Percentiles rank a stretch among this genome's conserved stretches.
phyloP scores from a whole-genome alignment of 768 basidiomycete genomes.

The Phanerochaete carnosa region DNA sequence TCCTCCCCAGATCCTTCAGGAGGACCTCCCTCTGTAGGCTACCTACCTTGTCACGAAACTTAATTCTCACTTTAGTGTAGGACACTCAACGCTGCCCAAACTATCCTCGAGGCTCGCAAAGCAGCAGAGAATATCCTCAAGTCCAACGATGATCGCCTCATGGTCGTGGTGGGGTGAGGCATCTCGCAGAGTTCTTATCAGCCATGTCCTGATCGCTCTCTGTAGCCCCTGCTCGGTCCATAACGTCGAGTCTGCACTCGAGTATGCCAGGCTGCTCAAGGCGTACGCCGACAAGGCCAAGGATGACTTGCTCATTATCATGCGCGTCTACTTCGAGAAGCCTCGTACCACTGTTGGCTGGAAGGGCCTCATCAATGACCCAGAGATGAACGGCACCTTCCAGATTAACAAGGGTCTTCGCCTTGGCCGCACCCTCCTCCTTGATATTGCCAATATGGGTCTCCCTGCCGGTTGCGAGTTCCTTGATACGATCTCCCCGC shows the following conservation, averaged over 20 bases:
- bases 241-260: conserved; percentile 78
- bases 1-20: conserved; percentile 91
- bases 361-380: conserved; percentile 99
- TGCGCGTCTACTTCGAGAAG: conserved; percentile 99
- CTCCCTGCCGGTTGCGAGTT: conserved; percentile 97
- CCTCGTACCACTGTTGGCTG: conserved; percentile 95
- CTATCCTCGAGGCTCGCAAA: conserved; percentile 82
- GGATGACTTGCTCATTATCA: conserved; percentile 89
- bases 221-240: conserved; percentile 94
- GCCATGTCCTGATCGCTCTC: neutral
- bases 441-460: conserved; percentile 88
- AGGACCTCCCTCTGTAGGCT: conserved; percentile 84
- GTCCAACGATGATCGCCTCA: conserved; percentile 87
- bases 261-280: conserved; percentile 79
- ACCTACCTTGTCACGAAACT: neutral
- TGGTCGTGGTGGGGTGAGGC: conserved; percentile 86
- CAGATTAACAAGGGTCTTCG: conserved; percentile 97
- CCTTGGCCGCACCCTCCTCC: conserved; percentile 78
- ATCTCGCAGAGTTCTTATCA: neutral
- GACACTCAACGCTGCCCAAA: conserved; percentile 78
- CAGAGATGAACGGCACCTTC: conserved; percentile 89
- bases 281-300: conserved; percentile 77
- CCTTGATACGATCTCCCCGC: conserved; percentile 71
- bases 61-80: conserved; percentile 32
- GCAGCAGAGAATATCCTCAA: conserved; percentile 75